Conservation (phyloP, 202 grass and related monocot genomes). For the Alloteropsis angusta region DNA sequence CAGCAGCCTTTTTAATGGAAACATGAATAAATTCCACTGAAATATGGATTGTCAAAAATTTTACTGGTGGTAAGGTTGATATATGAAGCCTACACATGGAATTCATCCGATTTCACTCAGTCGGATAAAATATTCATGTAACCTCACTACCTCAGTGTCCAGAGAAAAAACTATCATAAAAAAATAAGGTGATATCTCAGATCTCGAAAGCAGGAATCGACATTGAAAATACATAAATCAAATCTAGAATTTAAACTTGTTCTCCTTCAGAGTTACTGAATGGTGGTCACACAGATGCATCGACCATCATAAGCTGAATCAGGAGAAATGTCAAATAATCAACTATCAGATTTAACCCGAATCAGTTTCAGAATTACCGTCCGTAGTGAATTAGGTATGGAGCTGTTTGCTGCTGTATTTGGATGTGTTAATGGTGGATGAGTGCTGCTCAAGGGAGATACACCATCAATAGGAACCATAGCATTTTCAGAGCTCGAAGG, state of each 20-base stretch:
- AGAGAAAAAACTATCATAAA: not conserved
- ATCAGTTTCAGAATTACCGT: conserved; percentile 49
- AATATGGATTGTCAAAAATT: not conserved
- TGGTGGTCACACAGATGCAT: not conserved
- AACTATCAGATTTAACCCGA: not conserved
- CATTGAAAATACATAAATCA: not conserved
- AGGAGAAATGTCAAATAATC: conserved; percentile 3
- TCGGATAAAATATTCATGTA: not conserved
- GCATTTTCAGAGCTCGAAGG: conserved; percentile 39
- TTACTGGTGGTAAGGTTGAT: not conserved
- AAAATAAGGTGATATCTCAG: not conserved
- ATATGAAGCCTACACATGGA: not conserved
- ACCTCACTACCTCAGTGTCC: not conserved
- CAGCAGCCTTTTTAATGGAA: not conserved
- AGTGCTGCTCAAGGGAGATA: conserved; percentile 37
- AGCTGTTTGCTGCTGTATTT: conserved; percentile 39
- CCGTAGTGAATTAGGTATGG: conserved; percentile 78
- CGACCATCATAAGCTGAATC: not conserved
- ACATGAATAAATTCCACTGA: not conserved
- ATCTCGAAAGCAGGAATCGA: not conserved
- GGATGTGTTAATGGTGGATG: conserved; percentile 42
- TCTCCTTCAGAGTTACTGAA: not conserved
- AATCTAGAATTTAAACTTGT: not conserved
- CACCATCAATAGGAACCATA: conserved; percentile 46
- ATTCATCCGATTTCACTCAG: not conserved